Conservation (phyloP, 2,329 filamentous ascomycete genomes). For the Colletotrichum spinosum region DNA sequence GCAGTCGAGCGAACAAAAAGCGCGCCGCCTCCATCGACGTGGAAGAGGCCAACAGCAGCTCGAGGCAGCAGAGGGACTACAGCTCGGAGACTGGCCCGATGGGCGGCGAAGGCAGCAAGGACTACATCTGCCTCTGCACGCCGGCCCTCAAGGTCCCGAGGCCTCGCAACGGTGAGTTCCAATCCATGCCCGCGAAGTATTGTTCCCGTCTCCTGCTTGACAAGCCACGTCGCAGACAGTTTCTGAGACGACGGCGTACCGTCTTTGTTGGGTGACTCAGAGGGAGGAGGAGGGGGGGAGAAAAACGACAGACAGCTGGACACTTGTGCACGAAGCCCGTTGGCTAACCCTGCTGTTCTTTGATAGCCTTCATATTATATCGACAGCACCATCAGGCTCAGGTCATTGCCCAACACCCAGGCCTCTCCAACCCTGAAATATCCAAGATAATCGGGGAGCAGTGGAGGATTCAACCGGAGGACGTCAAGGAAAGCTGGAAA, state of each 20-base stretch:
- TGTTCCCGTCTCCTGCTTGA: slow-evolving; percentile 26
- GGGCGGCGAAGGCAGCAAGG: slow-evolving; percentile 41
- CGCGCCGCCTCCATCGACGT: slow-evolving; percentile 59
- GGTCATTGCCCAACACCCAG: slow-evolving; percentile 86
- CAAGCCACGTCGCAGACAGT: slow-evolving; percentile 11
- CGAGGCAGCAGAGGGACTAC: slow-evolving; percentile 46
- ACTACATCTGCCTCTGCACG: slow-evolving; percentile 67
- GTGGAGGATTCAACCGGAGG: slow-evolving; percentile 83
- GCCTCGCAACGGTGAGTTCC: slow-evolving; percentile 67
- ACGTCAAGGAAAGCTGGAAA: slow-evolving; percentile 89
- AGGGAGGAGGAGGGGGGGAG: background rate
- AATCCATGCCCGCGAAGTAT: slow-evolving; percentile 16
- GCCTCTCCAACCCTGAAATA: slow-evolving; percentile 93
- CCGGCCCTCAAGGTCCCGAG: slow-evolving; percentile 68
- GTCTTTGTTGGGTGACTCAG: slow-evolving; percentile 32
- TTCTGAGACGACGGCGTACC: slow-evolving; percentile 17
- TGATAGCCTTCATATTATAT: slow-evolving; percentile 93
- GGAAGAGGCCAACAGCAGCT: slow-evolving; percentile 55
- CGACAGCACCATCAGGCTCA: slow-evolving; percentile 90
- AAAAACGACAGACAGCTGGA: slow-evolving; percentile 15
- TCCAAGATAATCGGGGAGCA: slow-evolving; percentile 96
- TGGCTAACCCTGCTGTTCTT: slow-evolving; percentile 45
- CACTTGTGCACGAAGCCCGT: slow-evolving; percentile 19
- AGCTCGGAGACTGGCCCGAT: slow-evolving; percentile 50
- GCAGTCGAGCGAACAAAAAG: slow-evolving; percentile 48